A percentile compares a stretch with the other conserved stretches of the same genome.
phyloP scores from a whole-genome alignment of 331 rosid genomes.

The Erythrophleum ivorense region DNA sequence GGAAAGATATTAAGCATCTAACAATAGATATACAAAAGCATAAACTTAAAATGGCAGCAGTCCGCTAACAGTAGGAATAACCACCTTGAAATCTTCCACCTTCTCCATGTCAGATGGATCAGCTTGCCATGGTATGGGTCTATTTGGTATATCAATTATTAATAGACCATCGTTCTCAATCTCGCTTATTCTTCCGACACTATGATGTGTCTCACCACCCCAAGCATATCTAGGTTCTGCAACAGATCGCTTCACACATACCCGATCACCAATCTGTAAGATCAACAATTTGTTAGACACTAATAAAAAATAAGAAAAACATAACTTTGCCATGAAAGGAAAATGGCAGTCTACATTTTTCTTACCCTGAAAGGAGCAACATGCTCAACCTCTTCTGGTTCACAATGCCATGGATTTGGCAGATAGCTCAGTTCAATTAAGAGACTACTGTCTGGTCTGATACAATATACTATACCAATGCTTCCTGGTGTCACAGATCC shows the following conservation, averaged over 20 bases:
- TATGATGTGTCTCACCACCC: constrained; percentile 99
- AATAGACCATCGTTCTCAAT: constrained; percentile 98
- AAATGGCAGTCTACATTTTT: constrained; percentile 25
- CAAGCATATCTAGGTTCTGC: constrained; percentile 99
- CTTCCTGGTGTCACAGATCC: constrained; percentile 99
- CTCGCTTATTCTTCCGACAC: constrained; percentile 95
- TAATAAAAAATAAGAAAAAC: constrained; percentile 28
- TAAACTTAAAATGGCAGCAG: constrained; percentile 27
- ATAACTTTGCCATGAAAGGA: neutral
- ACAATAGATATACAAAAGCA: constrained; percentile 24
- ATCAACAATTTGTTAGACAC: constrained; percentile 28
- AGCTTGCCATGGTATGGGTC: constrained; percentile 97
- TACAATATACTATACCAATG: constrained; percentile 95
- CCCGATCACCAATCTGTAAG: constrained; percentile 88
- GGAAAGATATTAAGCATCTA: constrained; percentile 21
- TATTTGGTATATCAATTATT: constrained; percentile 83
- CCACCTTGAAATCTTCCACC: constrained; percentile 96
- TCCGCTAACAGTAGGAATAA: constrained; percentile 31
- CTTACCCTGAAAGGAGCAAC: constrained; percentile 89
- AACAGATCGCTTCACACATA: constrained; percentile 96
- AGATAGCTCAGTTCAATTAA: constrained; percentile 89
- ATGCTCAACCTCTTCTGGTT: constrained; percentile 98
- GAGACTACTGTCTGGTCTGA: constrained; percentile 96
- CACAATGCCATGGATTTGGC: constrained; percentile 99
- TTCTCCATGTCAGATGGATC: constrained; percentile 99